Evolutionary conservation across 2,329 filamentous ascomycete species (phyloP), one percentile per base, ranked within the genome.

Genomic region (Trichoderma semiorbis): DNA sequence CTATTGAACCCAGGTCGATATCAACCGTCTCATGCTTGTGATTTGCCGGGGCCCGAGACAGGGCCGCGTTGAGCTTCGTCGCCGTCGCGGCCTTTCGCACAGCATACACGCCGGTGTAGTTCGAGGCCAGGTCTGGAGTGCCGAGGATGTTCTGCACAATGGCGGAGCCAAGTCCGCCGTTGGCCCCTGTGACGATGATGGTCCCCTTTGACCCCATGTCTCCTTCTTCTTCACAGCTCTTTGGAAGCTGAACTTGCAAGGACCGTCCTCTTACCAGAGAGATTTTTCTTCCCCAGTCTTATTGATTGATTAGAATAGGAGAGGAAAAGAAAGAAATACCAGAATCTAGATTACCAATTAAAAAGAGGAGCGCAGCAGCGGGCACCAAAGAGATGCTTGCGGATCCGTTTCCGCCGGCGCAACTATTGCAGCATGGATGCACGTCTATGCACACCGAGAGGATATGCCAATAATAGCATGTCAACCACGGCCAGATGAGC

Each of bases 121-220:
- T 73, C 5, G 76, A 75, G 4, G 80, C 79, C 12, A 83, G 72
- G 5, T 79, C 74, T 0, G 78, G 74, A 14, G 71, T 76, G 18
- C 73, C 72, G 43, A 81, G 50, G 34, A 83, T 77, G 8, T 77
- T 74, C 5, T 72, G 60, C 11, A 80, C 78, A 8, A 81, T 80
- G 26, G 78, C 77, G 12, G 78, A 79, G 8, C 81, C 81, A 32
- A 84, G 78, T 24, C 81, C 80, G 55, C 82, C 82, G 69, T 83
- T 83, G 43, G 80, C 75, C 7, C 81, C 82, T 5, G 82, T 84
- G 11, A 83, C 72, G 2, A 83, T 50, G 30, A 83, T 78, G 2
- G 79, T 77, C 69, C 81, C 80, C 70, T 74, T 67, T 18, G 73
- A 58, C 34, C 75, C 67, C 32, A 76, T 36, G 73, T n/a, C 36